Evolutionary conservation across 1,284 basidiomycete genomes (phyloP).

Genomic region (Cryptococcus sp.): DNA sequence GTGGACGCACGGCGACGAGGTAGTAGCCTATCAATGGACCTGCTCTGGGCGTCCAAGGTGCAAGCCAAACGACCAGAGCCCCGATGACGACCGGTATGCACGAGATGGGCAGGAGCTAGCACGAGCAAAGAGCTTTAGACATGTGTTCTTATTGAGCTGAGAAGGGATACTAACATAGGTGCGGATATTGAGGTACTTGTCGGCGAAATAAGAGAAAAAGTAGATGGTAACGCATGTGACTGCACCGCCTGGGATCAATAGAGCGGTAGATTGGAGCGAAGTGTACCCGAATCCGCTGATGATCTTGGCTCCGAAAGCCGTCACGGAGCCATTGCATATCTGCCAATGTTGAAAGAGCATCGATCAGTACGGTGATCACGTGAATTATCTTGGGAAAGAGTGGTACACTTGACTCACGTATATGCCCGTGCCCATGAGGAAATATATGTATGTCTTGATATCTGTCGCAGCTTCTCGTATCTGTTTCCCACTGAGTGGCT

Average conservation of each 20-base stretch:
- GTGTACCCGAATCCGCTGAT: slow-evolving; percentile 56
- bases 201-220: slow-evolving; percentile 52
- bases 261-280: slow-evolving; percentile 53
- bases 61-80: slow-evolving; percentile 54
- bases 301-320: slow-evolving; percentile 56
- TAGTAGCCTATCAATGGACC: slow-evolving; percentile 58
- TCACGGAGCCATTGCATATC: slow-evolving; percentile 51
- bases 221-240: slow-evolving; percentile 55
- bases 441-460: slow-evolving; percentile 55
- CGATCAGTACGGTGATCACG: no score
- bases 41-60: slow-evolving; percentile 52
- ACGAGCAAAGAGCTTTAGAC: not conserved
- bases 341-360: not conserved
- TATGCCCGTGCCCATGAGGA: slow-evolving; percentile 50
- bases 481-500: slow-evolving; percentile 50
- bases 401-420: slow-evolving; percentile 41
- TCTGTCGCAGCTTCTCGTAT: slow-evolving; percentile 54
- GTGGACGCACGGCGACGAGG: slow-evolving; percentile 34
- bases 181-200: slow-evolving; percentile 48
- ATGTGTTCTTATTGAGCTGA: not conserved
- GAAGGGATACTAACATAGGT: slow-evolving; percentile 34
- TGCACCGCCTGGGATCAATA: slow-evolving; percentile 54
- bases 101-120: slow-evolving; percentile 51
- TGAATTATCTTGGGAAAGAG: no score
- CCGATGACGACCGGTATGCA: slow-evolving; percentile 58